phyloP scores from a whole-genome alignment of 208 protist species.

The Leishmania martiniquensis region DNA sequence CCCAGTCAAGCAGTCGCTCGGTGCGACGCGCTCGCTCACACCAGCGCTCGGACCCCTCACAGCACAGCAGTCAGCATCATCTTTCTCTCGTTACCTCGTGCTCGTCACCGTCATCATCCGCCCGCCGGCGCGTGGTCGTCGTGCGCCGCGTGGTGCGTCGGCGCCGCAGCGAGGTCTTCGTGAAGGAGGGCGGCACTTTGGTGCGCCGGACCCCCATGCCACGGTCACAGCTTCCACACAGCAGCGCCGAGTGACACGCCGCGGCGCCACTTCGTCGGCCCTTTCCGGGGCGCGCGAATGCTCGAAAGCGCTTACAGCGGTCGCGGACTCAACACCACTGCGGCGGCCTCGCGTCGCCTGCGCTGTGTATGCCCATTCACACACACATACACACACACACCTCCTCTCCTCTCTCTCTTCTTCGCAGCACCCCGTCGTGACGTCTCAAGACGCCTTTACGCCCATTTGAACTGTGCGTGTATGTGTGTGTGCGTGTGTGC shows the following conservation, averaged over 20 bases:
- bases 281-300: neutral
- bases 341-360: no score
- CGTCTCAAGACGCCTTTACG: no score
- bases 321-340: no score
- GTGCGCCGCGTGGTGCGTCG: conserved; percentile 36
- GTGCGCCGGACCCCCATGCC: conserved; percentile 17
- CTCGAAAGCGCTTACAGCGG: no score
- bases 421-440: no score
- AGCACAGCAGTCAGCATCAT: neutral
- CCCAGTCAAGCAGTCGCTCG: neutral
- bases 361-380: neutral
- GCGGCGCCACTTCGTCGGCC: neutral
- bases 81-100: neutral
- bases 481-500: neutral
- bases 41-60: neutral
- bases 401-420: no score
- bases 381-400: neutral
- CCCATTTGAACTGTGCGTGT: no score
- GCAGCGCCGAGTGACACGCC: neutral
- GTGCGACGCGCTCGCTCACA: neutral
- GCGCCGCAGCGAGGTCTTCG: conserved; percentile 31
- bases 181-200: conserved; percentile 25
- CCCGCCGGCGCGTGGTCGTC: conserved; percentile 11
- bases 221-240: neutral
- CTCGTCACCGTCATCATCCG: neutral